These are phyloP conservation scores for Selenicereus undatus DNA, from an alignment of 148 eudicot genomes.

Conservation along the genomic window DNA sequence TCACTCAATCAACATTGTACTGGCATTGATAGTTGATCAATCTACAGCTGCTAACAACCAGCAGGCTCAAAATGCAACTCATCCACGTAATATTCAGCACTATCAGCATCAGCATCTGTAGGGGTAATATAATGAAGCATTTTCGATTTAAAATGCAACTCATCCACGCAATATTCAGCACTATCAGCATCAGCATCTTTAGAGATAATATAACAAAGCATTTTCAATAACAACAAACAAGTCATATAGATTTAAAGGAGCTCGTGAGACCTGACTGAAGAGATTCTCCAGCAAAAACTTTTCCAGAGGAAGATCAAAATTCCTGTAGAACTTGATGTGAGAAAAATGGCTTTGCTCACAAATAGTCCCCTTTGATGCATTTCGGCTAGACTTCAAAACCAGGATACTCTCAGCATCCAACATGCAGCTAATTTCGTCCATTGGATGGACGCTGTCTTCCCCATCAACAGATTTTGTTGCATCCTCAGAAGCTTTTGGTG, in stretches of 20 bases:
- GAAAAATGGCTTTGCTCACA: constrained; percentile 91
- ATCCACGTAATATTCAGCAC: not conserved
- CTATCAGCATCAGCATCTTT: not conserved
- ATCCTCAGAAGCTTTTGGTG: constrained; percentile 27
- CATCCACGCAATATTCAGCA: not conserved
- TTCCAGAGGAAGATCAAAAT: constrained; percentile 84
- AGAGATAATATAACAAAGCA: not conserved
- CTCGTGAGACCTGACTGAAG: constrained; percentile 64
- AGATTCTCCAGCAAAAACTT: constrained; percentile 75
- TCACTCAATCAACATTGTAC: too few species aligned
- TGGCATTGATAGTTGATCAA: not conserved
- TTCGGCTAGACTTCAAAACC: constrained; percentile 77
- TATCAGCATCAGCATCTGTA: not conserved
- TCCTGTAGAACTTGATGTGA: constrained; percentile 85
- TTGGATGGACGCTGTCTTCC: constrained; percentile 40
- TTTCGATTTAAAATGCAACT: not conserved
- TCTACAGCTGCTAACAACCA: not conserved
- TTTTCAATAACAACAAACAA: not conserved
- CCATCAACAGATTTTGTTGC: constrained; percentile 25
- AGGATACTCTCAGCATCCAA: constrained; percentile 91
- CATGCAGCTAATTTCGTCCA: constrained; percentile 54
- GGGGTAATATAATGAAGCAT: not conserved
- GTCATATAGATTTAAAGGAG: not conserved
- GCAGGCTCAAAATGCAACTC: not conserved
- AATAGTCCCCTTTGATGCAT: constrained; percentile 62